Evolutionary conservation across 2,329 filamentous ascomycete species (phyloP).

Genomic region (Kalmusia sp.): DNA sequence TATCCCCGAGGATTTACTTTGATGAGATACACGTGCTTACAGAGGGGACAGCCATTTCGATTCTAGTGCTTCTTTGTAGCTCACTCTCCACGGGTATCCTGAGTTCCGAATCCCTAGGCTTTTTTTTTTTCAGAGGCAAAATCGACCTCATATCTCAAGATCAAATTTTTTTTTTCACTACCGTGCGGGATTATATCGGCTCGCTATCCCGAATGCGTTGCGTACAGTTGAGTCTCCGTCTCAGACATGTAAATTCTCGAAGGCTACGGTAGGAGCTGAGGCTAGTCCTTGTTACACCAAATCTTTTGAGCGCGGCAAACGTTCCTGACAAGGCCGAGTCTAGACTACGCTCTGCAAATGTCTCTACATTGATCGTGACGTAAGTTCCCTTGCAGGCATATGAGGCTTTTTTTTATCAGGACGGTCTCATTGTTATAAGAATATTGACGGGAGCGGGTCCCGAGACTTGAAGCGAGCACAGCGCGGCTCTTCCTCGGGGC

Average conservation of each 20-base stretch:
- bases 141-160: too few species aligned
- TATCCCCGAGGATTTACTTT: too few species aligned
- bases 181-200: too few species aligned
- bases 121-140: too few species aligned
- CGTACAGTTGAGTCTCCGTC: not conserved
- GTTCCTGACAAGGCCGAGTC: not conserved
- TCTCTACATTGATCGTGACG: too few species aligned
- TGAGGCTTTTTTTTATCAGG: not conserved
- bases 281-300: not conserved
- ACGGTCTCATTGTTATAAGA: not conserved
- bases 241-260: not conserved
- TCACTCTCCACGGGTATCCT: too few species aligned
- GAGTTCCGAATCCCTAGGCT: too few species aligned
- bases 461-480: not conserved
- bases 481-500: not conserved
- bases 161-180: too few species aligned
- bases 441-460: not conserved
- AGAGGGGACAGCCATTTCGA: too few species aligned
- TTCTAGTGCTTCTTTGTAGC: too few species aligned
- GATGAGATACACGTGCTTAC: too few species aligned
- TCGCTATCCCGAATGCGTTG: too few species aligned
- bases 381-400: not conserved
- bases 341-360: not conserved
- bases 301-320: not conserved
- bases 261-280: not conserved